Conservation (phyloP, 73 alveolate species). For the Durusdinium trenchii region DNA sequence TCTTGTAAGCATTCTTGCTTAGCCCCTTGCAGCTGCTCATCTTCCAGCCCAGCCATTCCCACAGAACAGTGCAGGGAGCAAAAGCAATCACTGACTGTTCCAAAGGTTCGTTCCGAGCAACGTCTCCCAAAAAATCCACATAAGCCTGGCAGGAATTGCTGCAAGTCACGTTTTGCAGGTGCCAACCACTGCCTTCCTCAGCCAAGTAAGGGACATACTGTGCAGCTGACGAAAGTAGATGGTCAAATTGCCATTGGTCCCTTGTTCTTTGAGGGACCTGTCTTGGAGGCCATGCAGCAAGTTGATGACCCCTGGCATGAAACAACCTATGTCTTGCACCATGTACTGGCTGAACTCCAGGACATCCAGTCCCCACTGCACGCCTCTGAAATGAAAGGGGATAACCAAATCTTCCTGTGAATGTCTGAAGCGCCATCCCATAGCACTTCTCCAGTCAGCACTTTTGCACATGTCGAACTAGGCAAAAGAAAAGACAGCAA, state of each 20-base stretch:
- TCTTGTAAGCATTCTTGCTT: constrained; percentile 13
- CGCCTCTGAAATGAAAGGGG: constrained; percentile 21
- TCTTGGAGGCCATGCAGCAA: constrained; percentile 40
- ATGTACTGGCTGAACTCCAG: constrained; percentile 50
- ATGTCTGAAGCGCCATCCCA: constrained; percentile 55
- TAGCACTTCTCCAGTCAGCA: background rate
- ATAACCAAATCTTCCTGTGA: background rate
- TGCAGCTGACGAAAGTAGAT: constrained; percentile 11
- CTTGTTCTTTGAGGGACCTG: constrained; percentile 47
- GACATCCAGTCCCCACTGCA: constrained; percentile 39
- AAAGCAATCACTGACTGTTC: constrained; percentile 45
- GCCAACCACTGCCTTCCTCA: constrained; percentile 6
- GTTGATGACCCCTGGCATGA: constrained; percentile 70
- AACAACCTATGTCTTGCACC: constrained; percentile 82
- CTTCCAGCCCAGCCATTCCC: constrained; percentile 63
- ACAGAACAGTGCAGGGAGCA: constrained; percentile 26
- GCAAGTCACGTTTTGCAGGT: background rate
- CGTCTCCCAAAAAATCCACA: background rate
- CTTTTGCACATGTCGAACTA: too few relatives aligned
- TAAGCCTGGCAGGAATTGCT: constrained; percentile 54
- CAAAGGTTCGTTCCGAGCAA: background rate
- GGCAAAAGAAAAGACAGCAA: too few relatives aligned
- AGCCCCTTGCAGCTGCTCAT: constrained; percentile 4
- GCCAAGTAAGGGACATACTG: constrained; percentile 20
- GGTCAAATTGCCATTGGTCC: constrained; percentile 28